A percentile compares a stretch with the other conserved stretches of the same genome.
These are phyloP conservation scores for Aspergillus udagawae DNA, from an alignment of 2,329 filamentous ascomycete species.

Conservation along the genomic window DNA sequence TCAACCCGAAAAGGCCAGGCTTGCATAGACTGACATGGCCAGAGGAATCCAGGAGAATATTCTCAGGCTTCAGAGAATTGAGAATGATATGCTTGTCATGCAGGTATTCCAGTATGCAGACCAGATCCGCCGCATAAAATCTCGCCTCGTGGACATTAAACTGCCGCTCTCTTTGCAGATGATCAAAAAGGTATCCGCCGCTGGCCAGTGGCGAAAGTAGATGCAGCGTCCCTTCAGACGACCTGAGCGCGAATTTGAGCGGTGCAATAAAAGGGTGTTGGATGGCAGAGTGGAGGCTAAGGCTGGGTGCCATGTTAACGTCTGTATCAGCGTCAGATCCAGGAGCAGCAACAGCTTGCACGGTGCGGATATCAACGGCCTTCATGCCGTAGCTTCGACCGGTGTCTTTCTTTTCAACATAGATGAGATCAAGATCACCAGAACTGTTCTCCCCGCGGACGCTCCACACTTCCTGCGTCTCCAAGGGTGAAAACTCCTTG, in stretches of 20 bases:
- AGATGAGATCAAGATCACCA: neutral
- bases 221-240: constrained; percentile 2
- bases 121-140: constrained; percentile 13
- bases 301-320: constrained; percentile 1
- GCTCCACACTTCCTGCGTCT: neutral
- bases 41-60: constrained; percentile 13
- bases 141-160: constrained; percentile 8
- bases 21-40: constrained; percentile 14
- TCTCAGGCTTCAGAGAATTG: constrained; percentile 7
- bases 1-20: constrained; percentile 10
- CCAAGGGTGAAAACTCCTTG: neutral
- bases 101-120: constrained; percentile 14
- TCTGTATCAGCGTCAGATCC: neutral
- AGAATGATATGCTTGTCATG: constrained; percentile 13
- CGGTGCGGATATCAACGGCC: neutral
- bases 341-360: neutral
- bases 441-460: neutral
- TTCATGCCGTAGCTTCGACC: constrained; percentile 5
- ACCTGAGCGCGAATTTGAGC: constrained; percentile 10
- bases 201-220: constrained; percentile 14
- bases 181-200: constrained; percentile 13
- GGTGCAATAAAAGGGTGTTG: constrained; percentile 14
- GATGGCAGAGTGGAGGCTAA: constrained; percentile 6
- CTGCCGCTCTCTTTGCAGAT: constrained; percentile 8
- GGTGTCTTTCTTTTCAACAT: constrained; percentile 4